Conservation (phyloP, 495 filamentous ascomycete species). For the Corynascus novoguineensis region DNA sequence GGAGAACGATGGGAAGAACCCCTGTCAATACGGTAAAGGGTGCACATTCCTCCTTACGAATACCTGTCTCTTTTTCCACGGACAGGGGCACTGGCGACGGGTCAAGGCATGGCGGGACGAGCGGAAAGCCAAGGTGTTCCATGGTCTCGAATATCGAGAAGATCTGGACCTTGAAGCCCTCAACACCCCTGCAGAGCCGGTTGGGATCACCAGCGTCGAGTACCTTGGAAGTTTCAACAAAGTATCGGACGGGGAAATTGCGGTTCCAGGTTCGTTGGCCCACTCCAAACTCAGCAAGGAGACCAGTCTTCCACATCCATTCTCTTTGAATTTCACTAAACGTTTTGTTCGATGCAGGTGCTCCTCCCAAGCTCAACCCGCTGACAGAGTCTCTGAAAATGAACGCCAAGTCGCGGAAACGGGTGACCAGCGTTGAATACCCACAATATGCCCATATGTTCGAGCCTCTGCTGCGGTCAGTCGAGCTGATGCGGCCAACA, state of each 20-base stretch:
- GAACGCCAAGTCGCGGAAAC: constrained; percentile 8
- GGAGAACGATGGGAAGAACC: not conserved
- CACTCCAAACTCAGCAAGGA: no score
- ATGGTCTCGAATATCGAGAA: not conserved
- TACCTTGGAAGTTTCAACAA: constrained; percentile 28
- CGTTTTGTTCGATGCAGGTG: not conserved
- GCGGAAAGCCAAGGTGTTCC: not conserved
- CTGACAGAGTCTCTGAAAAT: not conserved
- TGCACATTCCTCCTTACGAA: not conserved
- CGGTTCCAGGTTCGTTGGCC: constrained; percentile 21
- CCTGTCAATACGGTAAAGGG: not conserved
- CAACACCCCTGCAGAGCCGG: not conserved
- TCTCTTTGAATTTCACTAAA: not conserved
- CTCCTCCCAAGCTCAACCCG: constrained; percentile 18
- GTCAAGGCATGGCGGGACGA: not conserved
- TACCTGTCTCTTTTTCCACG: not conserved
- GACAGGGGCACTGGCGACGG: not conserved
- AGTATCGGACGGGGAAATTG: constrained; percentile 19
- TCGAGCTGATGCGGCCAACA: constrained; percentile 8
- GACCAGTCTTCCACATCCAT: not conserved
- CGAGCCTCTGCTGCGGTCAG: constrained; percentile 24
- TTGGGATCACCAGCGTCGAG: constrained; percentile 9
- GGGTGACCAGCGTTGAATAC: not conserved
- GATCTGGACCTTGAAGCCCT: not conserved
- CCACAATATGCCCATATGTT: constrained; percentile 14